Evolutionary conservation across 1,284 basidiomycete species (phyloP).

Genomic region (Leccinum cinnamomeum): DNA sequence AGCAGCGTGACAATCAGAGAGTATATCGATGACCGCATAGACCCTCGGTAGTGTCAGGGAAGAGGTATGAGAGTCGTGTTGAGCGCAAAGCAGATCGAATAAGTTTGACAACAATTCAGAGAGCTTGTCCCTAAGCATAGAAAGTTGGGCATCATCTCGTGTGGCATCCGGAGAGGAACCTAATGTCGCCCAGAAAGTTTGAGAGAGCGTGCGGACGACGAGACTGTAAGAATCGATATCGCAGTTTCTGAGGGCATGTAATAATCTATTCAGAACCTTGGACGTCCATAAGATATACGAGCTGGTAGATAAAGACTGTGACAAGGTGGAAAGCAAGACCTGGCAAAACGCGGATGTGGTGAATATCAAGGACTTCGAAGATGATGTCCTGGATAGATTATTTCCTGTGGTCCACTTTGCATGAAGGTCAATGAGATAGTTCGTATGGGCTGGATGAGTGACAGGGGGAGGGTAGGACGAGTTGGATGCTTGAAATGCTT

Average conservation of each 20-base stretch:
- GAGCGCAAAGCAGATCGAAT: conserved; percentile 28
- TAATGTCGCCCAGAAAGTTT: conserved; percentile 12
- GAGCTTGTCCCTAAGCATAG: conserved; percentile 21
- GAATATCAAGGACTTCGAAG: conserved; percentile 16
- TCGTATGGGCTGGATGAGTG: conserved; percentile 45
- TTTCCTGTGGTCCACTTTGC: conserved; percentile 31
- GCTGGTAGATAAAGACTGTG: conserved; percentile 11
- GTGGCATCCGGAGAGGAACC: background rate
- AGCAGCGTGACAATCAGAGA: conserved; percentile 19
- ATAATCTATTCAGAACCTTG: conserved; percentile 38
- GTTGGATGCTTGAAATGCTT: conserved; percentile 30
- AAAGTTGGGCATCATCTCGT: conserved; percentile 5
- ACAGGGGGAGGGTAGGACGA: conserved; percentile 28
- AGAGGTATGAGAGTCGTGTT: conserved; percentile 2
- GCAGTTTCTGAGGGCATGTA: conserved; percentile 23
- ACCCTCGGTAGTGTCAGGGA: conserved; percentile 9
- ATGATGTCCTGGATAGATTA: background rate
- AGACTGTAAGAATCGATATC: conserved; percentile 29
- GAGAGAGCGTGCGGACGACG: conserved; percentile 17
- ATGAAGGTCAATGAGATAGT: conserved; percentile 41
- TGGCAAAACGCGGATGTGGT: conserved; percentile 33
- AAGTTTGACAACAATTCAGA: conserved; percentile 27
- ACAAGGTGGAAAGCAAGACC: conserved; percentile 19
- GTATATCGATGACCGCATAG: conserved; percentile 20
- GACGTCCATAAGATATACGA: conserved; percentile 38